A percentile compares a stretch with the other conserved stretches of the same genome.
Evolutionary conservation across 108 stramenopile species (phyloP).

Genomic region (Nannochloropsis gaditana): DNA sequence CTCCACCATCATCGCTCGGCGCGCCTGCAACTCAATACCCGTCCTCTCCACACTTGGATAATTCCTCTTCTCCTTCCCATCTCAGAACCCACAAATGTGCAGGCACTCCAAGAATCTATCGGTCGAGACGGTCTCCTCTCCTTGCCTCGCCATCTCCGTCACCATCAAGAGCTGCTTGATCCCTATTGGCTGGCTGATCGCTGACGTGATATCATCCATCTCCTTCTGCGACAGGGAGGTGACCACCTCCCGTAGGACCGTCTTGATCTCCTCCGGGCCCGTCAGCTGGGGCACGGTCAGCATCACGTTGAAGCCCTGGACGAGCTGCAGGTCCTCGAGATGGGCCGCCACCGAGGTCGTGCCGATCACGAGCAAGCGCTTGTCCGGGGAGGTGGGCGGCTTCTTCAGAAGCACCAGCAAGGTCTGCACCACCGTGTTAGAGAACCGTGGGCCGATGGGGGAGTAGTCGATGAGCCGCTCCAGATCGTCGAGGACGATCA

Average conservation of each 20-base stretch:
- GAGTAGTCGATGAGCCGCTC: conserved; percentile 97
- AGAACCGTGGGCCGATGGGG: conserved; percentile 90
- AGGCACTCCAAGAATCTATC: conserved; percentile 92
- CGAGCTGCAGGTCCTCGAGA: conserved; percentile 82
- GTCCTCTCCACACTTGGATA: too few species aligned
- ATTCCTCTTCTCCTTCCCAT: neutral
- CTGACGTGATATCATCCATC: conserved; percentile 71
- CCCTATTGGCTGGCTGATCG: conserved; percentile 85
- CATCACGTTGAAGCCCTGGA: conserved; percentile 79
- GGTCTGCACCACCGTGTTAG: conserved; percentile 92
- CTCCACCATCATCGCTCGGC: too few species aligned
- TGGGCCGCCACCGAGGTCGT: conserved; percentile 79
- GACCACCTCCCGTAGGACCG: conserved; percentile 75
- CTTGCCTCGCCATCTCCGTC: conserved; percentile 78
- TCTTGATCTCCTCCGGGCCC: conserved; percentile 66
- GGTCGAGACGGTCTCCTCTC: conserved; percentile 65
- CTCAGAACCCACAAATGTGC: conserved; percentile 80
- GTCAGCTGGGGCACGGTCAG: conserved; percentile 76
- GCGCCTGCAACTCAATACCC: too few species aligned
- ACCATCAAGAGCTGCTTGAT: conserved; percentile 82
- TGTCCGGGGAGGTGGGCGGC: conserved; percentile 63
- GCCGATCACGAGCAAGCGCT: conserved; percentile 78
- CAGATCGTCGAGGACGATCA: conserved; percentile 96
- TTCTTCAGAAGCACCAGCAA: conserved; percentile 93
- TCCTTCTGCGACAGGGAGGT: conserved; percentile 58